A percentile compares a stretch with the other conserved stretches of the same genome.
phyloP scores from a whole-genome alignment of 2,329 filamentous ascomycete species.

The Talaromyces amestolkiae region DNA sequence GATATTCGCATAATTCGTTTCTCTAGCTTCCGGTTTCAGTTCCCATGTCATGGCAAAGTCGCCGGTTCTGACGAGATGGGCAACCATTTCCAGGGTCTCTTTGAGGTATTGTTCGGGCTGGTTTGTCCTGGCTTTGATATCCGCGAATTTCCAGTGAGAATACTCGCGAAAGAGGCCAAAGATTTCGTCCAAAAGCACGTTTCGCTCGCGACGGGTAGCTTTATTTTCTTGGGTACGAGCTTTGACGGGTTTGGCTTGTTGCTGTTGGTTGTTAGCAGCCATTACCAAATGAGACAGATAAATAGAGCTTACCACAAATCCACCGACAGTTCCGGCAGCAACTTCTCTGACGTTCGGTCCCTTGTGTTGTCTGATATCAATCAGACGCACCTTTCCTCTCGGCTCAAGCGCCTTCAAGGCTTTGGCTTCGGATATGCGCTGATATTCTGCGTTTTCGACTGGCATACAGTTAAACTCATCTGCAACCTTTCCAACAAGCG shows the following conservation, averaged over 20 bases:
- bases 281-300: constrained; percentile 23
- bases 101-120: constrained; percentile 95
- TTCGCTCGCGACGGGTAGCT: constrained; percentile 82
- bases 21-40: constrained; percentile 67
- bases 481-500: constrained; percentile 67
- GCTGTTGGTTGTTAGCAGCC: constrained; percentile 26
- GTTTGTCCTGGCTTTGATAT: constrained; percentile 70
- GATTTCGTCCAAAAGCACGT: constrained; percentile 81
- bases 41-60: constrained; percentile 84
- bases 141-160: constrained; percentile 92
- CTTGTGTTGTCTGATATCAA: constrained; percentile 44
- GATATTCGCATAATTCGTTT: constrained; percentile 48
- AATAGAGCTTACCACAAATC: constrained; percentile 42
- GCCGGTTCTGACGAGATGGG: constrained; percentile 76
- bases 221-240: constrained; percentile 68
- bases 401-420: constrained; percentile 61
- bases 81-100: constrained; percentile 77
- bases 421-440: constrained; percentile 58
- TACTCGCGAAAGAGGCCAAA: constrained; percentile 80
- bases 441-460: constrained; percentile 68
- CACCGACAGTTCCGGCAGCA: constrained; percentile 42
- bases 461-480: constrained; percentile 76
- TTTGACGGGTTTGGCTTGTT: constrained; percentile 55
- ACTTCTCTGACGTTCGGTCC: constrained; percentile 60
- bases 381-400: constrained; percentile 55